A percentile compares a stretch with the other conserved stretches of the same genome.
Conservation (phyloP, 495 filamentous ascomycete species). For the Neurospora sp. region DNA sequence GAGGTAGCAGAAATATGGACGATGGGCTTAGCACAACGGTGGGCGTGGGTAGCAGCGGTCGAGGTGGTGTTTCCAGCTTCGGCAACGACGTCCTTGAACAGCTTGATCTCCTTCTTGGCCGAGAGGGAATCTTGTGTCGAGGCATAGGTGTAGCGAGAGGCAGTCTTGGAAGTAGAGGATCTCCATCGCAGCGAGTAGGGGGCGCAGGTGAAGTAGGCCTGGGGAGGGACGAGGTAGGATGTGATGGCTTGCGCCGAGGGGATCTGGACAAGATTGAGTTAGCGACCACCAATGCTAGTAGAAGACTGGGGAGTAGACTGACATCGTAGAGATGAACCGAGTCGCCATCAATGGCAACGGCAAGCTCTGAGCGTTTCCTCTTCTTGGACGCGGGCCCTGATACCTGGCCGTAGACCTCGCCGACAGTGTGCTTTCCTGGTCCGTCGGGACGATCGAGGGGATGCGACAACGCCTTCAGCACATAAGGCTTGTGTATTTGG, state of each 20-base stretch:
- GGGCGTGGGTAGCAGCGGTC: conserved; percentile 11
- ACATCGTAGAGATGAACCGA: conserved; percentile 92
- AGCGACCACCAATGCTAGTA: background rate
- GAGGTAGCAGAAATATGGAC: conserved; percentile 21
- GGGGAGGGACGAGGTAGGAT: conserved; percentile 76
- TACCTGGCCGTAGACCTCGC: conserved; percentile 56
- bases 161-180: conserved; percentile 36
- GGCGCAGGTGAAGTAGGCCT: conserved; percentile 66
- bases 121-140: conserved; percentile 29
- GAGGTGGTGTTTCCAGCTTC: conserved; percentile 48
- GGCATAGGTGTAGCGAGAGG: conserved; percentile 64
- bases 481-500: conserved; percentile 46
- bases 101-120: conserved; percentile 30
- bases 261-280: conserved; percentile 42
- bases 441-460: conserved; percentile 47
- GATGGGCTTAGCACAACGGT: conserved; percentile 15
- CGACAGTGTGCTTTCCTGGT: conserved; percentile 48
- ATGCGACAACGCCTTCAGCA: conserved; percentile 56
- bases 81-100: conserved; percentile 52
- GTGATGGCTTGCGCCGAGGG: conserved; percentile 70
- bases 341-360: conserved; percentile 81
- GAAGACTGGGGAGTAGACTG: conserved; percentile 11
- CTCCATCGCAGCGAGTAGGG: conserved; percentile 65
- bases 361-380: conserved; percentile 76
- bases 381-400: conserved; percentile 58